Base-by-base conservation (phyloP, 2,329 filamentous ascomycete genomes). In the Botrytis fragariae region DNA sequence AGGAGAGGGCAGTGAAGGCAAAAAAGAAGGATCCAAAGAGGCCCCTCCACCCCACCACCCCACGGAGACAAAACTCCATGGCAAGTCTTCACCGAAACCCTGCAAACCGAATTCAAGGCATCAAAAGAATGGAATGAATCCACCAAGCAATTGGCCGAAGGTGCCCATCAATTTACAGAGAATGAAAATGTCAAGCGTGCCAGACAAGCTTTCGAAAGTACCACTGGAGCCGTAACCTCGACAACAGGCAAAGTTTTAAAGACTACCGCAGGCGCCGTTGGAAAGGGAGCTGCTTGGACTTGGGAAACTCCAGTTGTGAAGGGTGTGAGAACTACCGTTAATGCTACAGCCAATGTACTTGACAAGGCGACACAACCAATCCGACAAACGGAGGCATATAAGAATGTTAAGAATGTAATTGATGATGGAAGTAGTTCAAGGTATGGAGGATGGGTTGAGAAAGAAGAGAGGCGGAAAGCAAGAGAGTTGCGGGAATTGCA, bases 111-210 rank as follows among this genome's bases (percentile, higher is more conserved):
- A 84, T 97, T 99, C 84, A 94, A 98, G 83, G 93, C 94, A 70
- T 98, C 95, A 25, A 97, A 98, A 82, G 96, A 99, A 83, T 99
- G 96, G 96, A 97, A 99, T 81, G 96, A 99, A 81, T 97, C 94
- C 61, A 99, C 95, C 60, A 98, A 99, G 85, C 93, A 96, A 77
- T 88, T 99, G 60, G 93, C 93, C 29, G 93, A 93, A 67, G 93
- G 92, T 9, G 94, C 95, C 29, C 92, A 97, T 81, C 91, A 98
- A 79, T 96, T 99, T 81, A 91, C 91, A 45, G 95, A 98, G 84
- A 98, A 94, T 80, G 95, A 98, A 81, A 93, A 92, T 29, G 93
- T 99, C 25, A 92, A 94, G 80, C 90, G 90, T 79, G 96, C 95
- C 44, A 90, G 93, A 77, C 91, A 94, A 77, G 95, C 94, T 12